phyloP scores from a whole-genome alignment of 306 rosid species.

The Citrullus amarus region DNA sequence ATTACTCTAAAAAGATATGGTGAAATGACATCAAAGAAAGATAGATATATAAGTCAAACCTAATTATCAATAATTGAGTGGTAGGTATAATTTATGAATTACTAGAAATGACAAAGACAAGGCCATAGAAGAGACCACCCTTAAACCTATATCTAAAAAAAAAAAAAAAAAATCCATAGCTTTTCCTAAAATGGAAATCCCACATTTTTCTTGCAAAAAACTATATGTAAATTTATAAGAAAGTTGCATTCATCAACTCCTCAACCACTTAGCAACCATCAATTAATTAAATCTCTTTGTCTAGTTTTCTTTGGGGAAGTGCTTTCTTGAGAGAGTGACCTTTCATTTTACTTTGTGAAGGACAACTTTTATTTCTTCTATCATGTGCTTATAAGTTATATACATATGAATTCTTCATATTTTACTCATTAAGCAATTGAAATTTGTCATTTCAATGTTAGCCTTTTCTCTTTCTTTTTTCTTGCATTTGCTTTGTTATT shows the following conservation, averaged over 20 bases:
- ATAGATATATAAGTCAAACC: not conserved
- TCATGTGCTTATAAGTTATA: not conserved
- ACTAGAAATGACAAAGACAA: not conserved
- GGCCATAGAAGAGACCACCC: not conserved
- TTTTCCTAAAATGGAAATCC: not conserved
- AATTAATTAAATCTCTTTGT: not conserved
- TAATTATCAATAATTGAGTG: not conserved
- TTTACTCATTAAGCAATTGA: not conserved
- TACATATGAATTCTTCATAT: not conserved
- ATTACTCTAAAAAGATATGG: no score
- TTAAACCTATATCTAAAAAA: not conserved
- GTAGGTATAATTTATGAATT: not conserved
- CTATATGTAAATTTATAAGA: not conserved
- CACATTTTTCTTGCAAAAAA: slow-evolving; percentile 5
- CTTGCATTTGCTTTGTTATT: not conserved
- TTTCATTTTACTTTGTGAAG: not conserved
- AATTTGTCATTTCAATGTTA: not conserved
- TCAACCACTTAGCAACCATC: not conserved
- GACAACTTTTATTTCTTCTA: not conserved
- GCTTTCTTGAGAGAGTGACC: not conserved
- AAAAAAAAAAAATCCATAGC: not conserved
- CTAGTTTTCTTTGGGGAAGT: not conserved
- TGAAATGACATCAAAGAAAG: no score
- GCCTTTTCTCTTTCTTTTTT: not conserved
- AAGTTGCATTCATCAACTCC: not conserved